phyloP scores from a whole-genome alignment of 441 rosid species.

The Syzygium malaccense region DNA sequence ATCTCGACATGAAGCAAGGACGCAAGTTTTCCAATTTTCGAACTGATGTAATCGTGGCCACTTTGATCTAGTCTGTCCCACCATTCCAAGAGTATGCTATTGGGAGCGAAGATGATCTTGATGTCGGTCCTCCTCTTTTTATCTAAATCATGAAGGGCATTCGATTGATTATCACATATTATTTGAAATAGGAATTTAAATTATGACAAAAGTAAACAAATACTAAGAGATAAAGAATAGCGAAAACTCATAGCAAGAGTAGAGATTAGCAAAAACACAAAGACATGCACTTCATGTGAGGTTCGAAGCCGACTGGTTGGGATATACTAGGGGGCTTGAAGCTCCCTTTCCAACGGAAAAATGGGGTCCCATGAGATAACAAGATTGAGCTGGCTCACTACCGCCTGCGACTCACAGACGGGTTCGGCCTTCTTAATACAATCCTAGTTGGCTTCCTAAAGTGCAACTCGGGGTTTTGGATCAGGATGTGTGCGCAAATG shows the following conservation, averaged over 20 bases:
- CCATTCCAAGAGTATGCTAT: not conserved
- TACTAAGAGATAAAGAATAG: not conserved
- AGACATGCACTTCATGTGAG: not conserved
- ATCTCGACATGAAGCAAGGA: not conserved
- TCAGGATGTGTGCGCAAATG: not conserved
- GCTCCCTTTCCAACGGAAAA: not conserved
- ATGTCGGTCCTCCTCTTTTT: not conserved
- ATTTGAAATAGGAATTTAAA: not conserved
- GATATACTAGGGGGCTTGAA: not conserved
- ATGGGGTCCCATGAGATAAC: not conserved
- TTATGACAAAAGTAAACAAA: not conserved
- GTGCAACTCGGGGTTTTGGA: not conserved
- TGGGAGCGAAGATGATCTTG: not conserved
- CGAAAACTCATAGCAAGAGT: not conserved
- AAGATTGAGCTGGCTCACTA: not conserved
- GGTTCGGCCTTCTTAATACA: not conserved
- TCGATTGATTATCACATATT: not conserved
- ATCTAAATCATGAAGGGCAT: not conserved
- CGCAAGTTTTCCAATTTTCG: not conserved
- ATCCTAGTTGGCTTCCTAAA: not conserved
- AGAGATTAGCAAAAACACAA: not conserved
- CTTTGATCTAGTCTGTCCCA: not conserved
- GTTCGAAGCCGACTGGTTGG: not conserved
- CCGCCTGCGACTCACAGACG: not conserved
- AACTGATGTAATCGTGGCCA: not conserved